Conservation (phyloP, 1,139 yeast genomes). For the Yamadazyma conglobata region DNA sequence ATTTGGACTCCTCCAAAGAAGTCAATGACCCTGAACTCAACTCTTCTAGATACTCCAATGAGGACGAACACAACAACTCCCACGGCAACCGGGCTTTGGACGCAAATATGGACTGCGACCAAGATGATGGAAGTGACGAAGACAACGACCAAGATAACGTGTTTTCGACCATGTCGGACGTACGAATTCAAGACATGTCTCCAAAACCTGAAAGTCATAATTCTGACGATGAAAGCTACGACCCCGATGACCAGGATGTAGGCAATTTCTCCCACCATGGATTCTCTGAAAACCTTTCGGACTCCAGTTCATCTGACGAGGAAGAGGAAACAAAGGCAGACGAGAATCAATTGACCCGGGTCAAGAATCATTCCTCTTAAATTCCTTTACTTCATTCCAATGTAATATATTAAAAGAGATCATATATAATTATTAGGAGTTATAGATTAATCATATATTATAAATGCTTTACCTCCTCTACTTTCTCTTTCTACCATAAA, state of each 20-base stretch:
- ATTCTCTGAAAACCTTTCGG: slow-evolving; percentile 35
- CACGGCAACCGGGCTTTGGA: too few relatives aligned
- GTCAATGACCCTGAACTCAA: too few relatives aligned
- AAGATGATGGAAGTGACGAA: slow-evolving; percentile 18
- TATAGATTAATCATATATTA: too few relatives aligned
- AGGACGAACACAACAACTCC: too few relatives aligned
- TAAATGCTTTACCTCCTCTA: slow-evolving; percentile 4
- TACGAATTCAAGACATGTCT: slow-evolving; percentile 25
- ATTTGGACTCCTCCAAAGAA: slow-evolving; percentile 23
- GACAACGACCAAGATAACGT: slow-evolving; percentile 13
- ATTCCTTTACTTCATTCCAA: slow-evolving; percentile 5
- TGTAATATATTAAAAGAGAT: slow-evolving; percentile 3
- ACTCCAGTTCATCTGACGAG: slow-evolving; percentile 37
- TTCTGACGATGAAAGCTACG: slow-evolving; percentile 13
- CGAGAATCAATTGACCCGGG: slow-evolving; percentile 33
- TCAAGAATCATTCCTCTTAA: slow-evolving; percentile 37
- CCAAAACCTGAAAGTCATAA: slow-evolving; percentile 17
- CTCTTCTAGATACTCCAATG: too few relatives aligned
- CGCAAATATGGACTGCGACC: slow-evolving; percentile 6
- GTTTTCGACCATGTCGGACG: slow-evolving; percentile 20
- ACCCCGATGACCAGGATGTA: slow-evolving; percentile 25
- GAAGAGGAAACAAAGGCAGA: slow-evolving; percentile 21
- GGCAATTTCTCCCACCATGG: slow-evolving; percentile 21
- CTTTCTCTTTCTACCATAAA: slow-evolving; percentile 40
- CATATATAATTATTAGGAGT: slow-evolving; percentile 1